These are phyloP conservation scores for Chamaecrista fasciculata DNA, from an alignment of 306 rosid species.

Conservation along the genomic window DNA sequence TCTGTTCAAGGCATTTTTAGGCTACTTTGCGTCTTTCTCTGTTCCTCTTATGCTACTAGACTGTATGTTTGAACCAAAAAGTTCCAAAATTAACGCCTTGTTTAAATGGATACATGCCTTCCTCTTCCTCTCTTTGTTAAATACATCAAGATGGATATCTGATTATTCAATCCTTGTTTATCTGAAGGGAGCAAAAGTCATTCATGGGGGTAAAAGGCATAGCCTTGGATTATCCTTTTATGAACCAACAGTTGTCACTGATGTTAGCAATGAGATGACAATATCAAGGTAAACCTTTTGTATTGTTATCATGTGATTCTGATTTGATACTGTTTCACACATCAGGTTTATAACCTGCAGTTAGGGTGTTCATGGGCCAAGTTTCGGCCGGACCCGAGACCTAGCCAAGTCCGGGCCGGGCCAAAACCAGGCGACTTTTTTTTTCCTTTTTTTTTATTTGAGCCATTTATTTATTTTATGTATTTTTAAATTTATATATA, in stretches of 20 bases:
- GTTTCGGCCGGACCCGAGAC: no score
- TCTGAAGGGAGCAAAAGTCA: conserved; percentile 86
- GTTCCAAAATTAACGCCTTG: neutral
- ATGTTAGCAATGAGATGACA: conserved; percentile 72
- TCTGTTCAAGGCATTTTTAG: neutral
- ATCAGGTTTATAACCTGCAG: neutral
- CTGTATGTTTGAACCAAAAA: conserved; percentile 15
- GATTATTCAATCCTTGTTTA: conserved; percentile 25
- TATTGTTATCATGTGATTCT: conserved; percentile 5
- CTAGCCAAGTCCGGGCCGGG: no score
- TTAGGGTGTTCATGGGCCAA: no score
- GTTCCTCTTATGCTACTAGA: conserved; percentile 13
- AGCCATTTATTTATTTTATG: no score
- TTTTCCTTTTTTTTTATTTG: no score
- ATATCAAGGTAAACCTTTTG: conserved; percentile 62
- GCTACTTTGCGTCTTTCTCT: neutral
- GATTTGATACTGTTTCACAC: neutral
- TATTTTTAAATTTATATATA: no score
- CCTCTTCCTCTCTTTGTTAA: conserved; percentile 19
- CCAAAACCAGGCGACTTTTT: no score
- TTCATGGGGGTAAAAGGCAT: conserved; percentile 90
- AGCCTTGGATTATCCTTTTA: conserved; percentile 82
- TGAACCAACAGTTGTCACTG: conserved; percentile 81
- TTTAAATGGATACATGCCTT: neutral
- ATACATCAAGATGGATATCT: conserved; percentile 11